phyloP scores from a whole-genome alignment of 306 rosid genomes.

The Prunus fruticosa region DNA sequence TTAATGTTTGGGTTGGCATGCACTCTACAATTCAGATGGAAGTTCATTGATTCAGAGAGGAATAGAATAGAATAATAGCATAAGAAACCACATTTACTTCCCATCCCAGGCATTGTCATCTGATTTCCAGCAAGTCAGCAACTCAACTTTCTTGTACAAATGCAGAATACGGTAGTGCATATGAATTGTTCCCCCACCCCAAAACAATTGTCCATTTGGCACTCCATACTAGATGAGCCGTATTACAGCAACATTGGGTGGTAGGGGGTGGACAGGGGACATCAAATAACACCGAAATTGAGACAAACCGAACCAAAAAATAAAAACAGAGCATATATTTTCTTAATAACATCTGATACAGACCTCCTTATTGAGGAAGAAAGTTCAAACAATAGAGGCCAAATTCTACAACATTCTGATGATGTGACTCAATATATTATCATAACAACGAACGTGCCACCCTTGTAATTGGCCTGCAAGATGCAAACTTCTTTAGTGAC shows the following conservation, averaged over 20 bases:
- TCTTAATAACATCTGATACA: background rate
- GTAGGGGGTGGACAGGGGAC: background rate
- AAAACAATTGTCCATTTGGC: no score
- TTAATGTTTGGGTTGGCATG: no score
- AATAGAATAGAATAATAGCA: no score
- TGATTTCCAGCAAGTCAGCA: no score
- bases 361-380: background rate
- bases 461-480: constrained; percentile 54
- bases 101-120: no score
- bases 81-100: no score
- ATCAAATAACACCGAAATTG: background rate
- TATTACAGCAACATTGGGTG: background rate
- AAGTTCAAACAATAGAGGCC: background rate
- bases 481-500: constrained; percentile 22
- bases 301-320: background rate
- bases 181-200: no score
- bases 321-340: background rate
- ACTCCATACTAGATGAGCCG: no score
- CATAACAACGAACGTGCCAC: constrained; percentile 50
- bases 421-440: background rate
- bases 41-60: no score
- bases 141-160: no score
- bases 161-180: no score
- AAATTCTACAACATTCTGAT: background rate
- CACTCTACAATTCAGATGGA: no score